Conservation (phyloP, 805 yeast genomes). For the Barnettozyma populi region DNA sequence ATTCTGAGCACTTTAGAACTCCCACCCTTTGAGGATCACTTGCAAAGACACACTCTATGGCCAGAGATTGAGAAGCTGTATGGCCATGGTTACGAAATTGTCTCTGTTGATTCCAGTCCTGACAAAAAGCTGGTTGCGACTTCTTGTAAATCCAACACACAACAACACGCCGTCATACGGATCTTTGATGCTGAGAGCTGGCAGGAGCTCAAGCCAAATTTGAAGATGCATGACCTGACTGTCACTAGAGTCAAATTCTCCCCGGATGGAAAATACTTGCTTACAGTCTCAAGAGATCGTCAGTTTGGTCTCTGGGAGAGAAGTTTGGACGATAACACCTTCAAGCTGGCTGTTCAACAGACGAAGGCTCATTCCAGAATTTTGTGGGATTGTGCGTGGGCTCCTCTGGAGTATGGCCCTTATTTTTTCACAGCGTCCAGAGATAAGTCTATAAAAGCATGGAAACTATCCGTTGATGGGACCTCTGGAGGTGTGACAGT, state of each 20-base stretch:
- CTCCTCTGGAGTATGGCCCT: slow-evolving; percentile 42
- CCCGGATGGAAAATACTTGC: slow-evolving; percentile 53
- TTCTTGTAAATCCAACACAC: slow-evolving; percentile 84
- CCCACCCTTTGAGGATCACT: slow-evolving; percentile 86
- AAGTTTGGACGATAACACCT: slow-evolving; percentile 31
- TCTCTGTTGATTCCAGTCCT: slow-evolving; percentile 68
- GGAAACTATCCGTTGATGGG: slow-evolving; percentile 41
- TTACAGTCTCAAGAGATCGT: slow-evolving; percentile 87
- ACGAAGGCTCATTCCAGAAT: slow-evolving; percentile 86
- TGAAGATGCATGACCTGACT: slow-evolving; percentile 75
- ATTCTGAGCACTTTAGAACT: slow-evolving; percentile 38
- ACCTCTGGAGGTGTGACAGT: slow-evolving; percentile 25
- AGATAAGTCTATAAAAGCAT: slow-evolving; percentile 72
- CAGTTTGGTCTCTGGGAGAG: slow-evolving; percentile 71
- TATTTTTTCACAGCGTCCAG: slow-evolving; percentile 82
- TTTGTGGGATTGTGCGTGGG: slow-evolving; percentile 94
- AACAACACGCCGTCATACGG: slow-evolving; percentile 80
- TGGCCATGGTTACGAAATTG: slow-evolving; percentile 96
- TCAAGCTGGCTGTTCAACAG: slow-evolving; percentile 34
- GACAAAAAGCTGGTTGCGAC: slow-evolving; percentile 66
- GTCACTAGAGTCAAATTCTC: slow-evolving; percentile 80
- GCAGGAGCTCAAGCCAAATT: slow-evolving; percentile 52
- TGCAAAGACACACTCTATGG: slow-evolving; percentile 89
- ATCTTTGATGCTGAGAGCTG: slow-evolving; percentile 58
- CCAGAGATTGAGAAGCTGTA: slow-evolving; percentile 93